Evolutionary conservation across 225 moss, liverwort and hornwort species (phyloP).

Genomic region (Anthoceros angustus): DNA sequence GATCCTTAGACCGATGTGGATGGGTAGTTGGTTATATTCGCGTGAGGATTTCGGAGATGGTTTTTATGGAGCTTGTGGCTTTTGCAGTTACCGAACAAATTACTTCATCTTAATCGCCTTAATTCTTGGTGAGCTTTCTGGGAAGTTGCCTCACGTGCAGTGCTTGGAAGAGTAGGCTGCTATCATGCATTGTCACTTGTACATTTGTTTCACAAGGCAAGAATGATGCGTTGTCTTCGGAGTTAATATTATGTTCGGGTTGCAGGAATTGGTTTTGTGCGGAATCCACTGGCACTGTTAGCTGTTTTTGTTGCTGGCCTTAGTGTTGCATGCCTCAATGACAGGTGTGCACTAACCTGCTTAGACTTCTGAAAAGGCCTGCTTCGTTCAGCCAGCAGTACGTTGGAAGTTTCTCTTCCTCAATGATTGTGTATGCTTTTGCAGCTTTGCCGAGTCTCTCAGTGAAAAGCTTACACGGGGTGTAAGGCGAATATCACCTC

Average conservation of each 20-base stretch:
- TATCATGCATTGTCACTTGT: background rate
- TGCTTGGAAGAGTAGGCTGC: background rate
- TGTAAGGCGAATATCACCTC: constrained; percentile 23
- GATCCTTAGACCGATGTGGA: too few species aligned
- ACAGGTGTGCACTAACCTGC: constrained; percentile 21
- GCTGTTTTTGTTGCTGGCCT: constrained; percentile 43
- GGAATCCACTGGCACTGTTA: constrained; percentile 49
- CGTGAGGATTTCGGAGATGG: too few species aligned
- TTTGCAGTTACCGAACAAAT: constrained; percentile 50
- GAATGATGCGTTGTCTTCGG: background rate
- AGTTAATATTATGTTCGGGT: constrained; percentile 5
- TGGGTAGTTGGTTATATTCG: too few species aligned
- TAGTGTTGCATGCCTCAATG: constrained; percentile 47
- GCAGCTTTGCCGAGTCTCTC: constrained; percentile 28
- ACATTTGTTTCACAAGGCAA: background rate
- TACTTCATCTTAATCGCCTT: constrained; percentile 46
- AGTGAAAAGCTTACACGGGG: constrained; percentile 29
- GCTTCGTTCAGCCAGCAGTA: background rate
- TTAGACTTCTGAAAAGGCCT: background rate
- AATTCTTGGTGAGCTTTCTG: constrained; percentile 34
- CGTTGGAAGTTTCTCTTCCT: too few species aligned
- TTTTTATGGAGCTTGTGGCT: background rate
- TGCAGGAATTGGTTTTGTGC: constrained; percentile 43
- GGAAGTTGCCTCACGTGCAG: background rate
- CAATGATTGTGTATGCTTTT: constrained; percentile 4